These are phyloP conservation scores for Pulveroboletus sp. DNA, from an alignment of 768 basidiomycete species.

Conservation along the genomic window DNA sequence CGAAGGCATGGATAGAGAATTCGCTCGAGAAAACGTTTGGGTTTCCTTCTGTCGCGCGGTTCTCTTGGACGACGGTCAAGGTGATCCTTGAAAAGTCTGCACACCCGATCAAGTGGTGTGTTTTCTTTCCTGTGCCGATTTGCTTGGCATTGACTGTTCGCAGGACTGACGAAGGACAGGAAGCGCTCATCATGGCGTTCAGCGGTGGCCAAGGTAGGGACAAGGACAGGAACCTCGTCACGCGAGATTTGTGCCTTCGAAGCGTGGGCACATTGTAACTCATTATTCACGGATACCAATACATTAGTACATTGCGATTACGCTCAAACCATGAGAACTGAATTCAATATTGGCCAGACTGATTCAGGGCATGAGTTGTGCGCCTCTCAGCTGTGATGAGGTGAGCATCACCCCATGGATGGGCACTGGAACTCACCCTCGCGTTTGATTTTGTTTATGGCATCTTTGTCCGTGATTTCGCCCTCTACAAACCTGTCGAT, in stretches of 20 bases:
- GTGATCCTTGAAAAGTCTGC: constrained; percentile 76
- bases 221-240: constrained; percentile 65
- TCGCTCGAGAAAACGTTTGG: constrained; percentile 88
- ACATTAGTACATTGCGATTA: constrained; percentile 2
- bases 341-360: constrained; percentile 18
- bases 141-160: not conserved
- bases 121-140: not conserved
- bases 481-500: constrained; percentile 26
- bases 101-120: constrained; percentile 76
- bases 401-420: not conserved
- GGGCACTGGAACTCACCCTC: constrained; percentile 14
- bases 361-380: constrained; percentile 5
- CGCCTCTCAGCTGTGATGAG: constrained; percentile 12
- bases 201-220: constrained; percentile 65
- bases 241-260: constrained; percentile 69
- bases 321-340: not conserved
- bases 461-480: constrained; percentile 22
- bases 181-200: constrained; percentile 72
- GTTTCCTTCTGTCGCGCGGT: constrained; percentile 83
- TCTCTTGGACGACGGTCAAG: constrained; percentile 95
- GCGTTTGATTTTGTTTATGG: constrained; percentile 17
- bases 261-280: constrained; percentile 62
- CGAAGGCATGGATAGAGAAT: constrained; percentile 76
- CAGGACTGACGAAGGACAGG: constrained; percentile 85
- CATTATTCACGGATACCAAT: constrained; percentile 7